A percentile compares a stretch with the other conserved stretches of the same genome.
Conservation (phyloP, 192 early-diverging fungal genomes). For the Spinellus fusiger region DNA sequence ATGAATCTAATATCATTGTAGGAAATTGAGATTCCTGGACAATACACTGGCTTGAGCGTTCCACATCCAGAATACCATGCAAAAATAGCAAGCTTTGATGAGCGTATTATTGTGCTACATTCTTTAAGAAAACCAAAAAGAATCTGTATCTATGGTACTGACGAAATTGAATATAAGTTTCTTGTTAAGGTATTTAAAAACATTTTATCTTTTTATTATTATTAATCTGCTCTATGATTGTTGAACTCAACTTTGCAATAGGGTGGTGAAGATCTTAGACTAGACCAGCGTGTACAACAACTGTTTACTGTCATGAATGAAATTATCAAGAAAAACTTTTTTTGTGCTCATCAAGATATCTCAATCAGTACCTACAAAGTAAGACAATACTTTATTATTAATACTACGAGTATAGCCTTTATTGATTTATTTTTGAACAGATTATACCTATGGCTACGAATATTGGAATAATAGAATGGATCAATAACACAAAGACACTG, state of each 20-base stretch:
- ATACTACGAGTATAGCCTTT: neutral
- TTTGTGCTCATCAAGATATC: constrained; percentile 51
- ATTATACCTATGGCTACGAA: constrained; percentile 56
- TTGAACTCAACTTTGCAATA: constrained; percentile 14
- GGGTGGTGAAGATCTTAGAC: constrained; percentile 78
- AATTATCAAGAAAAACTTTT: constrained; percentile 46
- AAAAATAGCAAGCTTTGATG: constrained; percentile 60
- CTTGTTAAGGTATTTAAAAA: constrained; percentile 59
- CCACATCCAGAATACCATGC: constrained; percentile 49
- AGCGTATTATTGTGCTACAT: constrained; percentile 55
- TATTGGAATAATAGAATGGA: constrained; percentile 76
- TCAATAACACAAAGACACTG: constrained; percentile 63
- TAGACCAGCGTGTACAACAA: constrained; percentile 76
- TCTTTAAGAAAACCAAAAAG: constrained; percentile 71
- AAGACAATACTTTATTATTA: too few relatives aligned
- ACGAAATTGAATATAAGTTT: constrained; percentile 67
- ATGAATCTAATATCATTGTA: constrained; percentile 13
- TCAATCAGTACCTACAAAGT: constrained; percentile 61
- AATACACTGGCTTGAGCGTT: constrained; percentile 53
- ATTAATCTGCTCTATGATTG: neutral
- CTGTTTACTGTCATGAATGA: constrained; percentile 76
- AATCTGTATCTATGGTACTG: constrained; percentile 62
- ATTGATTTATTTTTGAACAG: neutral
- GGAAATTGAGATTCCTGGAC: constrained; percentile 70
- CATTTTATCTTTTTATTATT: neutral